Base-by-base conservation (phyloP, 176 grass and related monocot species). In the Cenchrus americanus region DNA sequence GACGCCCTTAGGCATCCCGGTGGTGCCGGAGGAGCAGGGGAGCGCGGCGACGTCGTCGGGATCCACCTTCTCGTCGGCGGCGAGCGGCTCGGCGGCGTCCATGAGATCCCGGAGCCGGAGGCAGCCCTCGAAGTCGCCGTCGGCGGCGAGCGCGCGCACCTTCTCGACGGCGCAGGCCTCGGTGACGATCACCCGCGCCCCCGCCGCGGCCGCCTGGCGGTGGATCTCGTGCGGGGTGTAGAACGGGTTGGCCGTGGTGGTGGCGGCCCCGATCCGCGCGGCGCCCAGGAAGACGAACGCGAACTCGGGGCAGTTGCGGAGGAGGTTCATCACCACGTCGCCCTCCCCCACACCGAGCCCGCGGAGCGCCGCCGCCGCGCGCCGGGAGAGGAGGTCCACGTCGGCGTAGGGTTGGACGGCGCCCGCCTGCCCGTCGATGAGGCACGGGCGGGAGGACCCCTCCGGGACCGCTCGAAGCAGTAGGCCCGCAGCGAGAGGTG, bases 201-300 rank as follows among this genome's bases (percentile, higher is more conserved):
- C 92, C 14, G 96, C 88, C 0, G 91, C 93, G 21, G 0, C 37
- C 0, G 80, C 93, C 87, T 98, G 96, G n/a, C 94, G 94, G 85
- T 91, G 86, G 80, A 98, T 92, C 93, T 98, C 96, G 41, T 90
- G 82, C 9, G 89, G 76, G 14, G 77, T 98, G 91, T 90, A 92
- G 79, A 98, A 94, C 12, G 96, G 93, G 80, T 98, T 98, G 14
- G 91, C 93, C 2, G 91, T 98, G 48, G 93, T 95, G 54, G 93
- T 90, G 83, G 87, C 80, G 14, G 96, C 91, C 17, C 96, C 93
- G 0, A 91, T 80, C 15, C 77, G 59, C 10, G 93, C 94, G 2
- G 85, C 96, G 32, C 88, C 96, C 1, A 98, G 89, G 93, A 98
- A 98, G 53, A 78, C 53, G 85, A 93, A 89, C n/a, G 89, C 96